Conservation (phyloP, 495 filamentous ascomycete genomes). For the Pyronema omphalodes region DNA sequence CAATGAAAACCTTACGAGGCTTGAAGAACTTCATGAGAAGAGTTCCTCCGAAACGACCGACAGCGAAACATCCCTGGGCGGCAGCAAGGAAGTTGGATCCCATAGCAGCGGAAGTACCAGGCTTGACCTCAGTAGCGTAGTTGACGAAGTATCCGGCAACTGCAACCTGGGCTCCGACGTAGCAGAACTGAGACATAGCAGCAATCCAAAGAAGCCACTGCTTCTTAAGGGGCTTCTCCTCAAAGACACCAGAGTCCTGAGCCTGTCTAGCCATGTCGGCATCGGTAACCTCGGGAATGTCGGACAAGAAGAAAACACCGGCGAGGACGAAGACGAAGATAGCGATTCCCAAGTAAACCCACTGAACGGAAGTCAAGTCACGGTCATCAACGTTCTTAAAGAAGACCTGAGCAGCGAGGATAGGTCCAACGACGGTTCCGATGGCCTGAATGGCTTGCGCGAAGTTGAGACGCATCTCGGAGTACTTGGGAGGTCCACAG, state of each 20-base stretch:
- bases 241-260: slow-evolving; percentile 32
- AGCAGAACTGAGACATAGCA: slow-evolving; percentile 53
- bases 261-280: slow-evolving; percentile 39
- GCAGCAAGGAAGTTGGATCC: slow-evolving; percentile 42
- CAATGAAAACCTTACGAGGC: slow-evolving; percentile 35
- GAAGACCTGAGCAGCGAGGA: slow-evolving; percentile 51
- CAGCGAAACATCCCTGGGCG: slow-evolving; percentile 46
- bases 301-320: slow-evolving; percentile 16
- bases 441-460: slow-evolving; percentile 52
- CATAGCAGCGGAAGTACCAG: slow-evolving; percentile 25
- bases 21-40: slow-evolving; percentile 34
- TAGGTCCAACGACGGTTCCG: slow-evolving; percentile 44
- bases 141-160: slow-evolving; percentile 52
- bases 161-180: slow-evolving; percentile 52
- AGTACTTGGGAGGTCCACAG: slow-evolving; percentile 10
- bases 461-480: slow-evolving; percentile 37
- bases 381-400: slow-evolving; percentile 38
- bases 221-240: slow-evolving; percentile 31
- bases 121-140: slow-evolving; percentile 31
- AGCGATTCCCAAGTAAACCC: slow-evolving; percentile 57
- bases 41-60: slow-evolving; percentile 39
- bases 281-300: slow-evolving; percentile 39
- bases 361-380: slow-evolving; percentile 43
- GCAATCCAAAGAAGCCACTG: slow-evolving; percentile 42
- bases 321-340: slow-evolving; percentile 50